Conservation (phyloP, 345 rosid genomes). For the Aquilaria sinensis region DNA sequence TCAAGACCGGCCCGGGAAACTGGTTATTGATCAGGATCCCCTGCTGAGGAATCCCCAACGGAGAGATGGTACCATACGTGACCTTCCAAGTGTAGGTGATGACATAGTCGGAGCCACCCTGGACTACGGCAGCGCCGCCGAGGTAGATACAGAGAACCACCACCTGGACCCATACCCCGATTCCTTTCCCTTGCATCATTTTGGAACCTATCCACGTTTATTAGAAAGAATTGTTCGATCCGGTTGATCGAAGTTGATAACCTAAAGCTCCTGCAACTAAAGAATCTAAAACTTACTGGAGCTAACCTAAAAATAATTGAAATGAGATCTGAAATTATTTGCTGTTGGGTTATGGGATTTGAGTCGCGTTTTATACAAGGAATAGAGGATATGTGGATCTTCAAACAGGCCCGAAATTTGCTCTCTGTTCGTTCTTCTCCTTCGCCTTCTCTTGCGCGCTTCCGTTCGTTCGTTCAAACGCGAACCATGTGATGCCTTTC, state of each 20-base stretch:
- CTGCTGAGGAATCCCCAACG: conserved; percentile 73
- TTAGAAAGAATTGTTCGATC: no score
- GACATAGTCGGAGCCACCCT: conserved; percentile 57
- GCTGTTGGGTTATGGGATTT: no score
- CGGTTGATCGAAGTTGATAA: no score
- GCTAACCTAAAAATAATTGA: no score
- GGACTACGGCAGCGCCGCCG: conserved; percentile 16
- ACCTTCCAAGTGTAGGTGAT: conserved; percentile 68
- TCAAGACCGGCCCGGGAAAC: conserved; percentile 77
- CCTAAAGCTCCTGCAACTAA: no score
- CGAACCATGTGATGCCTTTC: not conserved
- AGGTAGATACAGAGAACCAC: not conserved
- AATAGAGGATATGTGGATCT: not conserved
- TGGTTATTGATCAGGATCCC: conserved; percentile 69
- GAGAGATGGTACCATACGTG: conserved; percentile 66
- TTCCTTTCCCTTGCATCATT: no score
- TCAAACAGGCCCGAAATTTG: not conserved
- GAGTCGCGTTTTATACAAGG: not conserved
- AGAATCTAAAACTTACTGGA: no score
- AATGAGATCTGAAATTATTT: no score
- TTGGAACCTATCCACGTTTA: no score
- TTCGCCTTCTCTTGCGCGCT: not conserved
- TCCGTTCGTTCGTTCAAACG: not conserved
- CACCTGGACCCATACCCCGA: no score
- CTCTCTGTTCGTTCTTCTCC: not conserved